Base-by-base conservation (phyloP, 805 yeast genomes). In the Barnettozyma californica region DNA sequence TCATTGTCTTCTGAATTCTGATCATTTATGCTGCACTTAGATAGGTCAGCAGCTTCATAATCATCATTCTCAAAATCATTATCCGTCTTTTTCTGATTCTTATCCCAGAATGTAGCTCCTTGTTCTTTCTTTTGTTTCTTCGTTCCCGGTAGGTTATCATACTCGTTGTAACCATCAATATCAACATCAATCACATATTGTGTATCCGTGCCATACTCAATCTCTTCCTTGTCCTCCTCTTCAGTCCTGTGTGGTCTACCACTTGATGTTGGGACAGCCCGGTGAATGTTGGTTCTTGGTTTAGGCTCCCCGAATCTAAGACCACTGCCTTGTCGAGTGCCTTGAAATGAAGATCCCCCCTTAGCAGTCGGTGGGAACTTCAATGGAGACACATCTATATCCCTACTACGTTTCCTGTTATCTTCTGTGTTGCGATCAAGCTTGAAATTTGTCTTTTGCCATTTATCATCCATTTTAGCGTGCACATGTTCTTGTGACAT, bases 161-260 rank as follows among this genome's bases (percentile, higher is more conserved):
- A 9, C 9, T 44, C 39, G 13, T 41, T 45, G n/a, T 9, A 16
- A 38, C 14, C 10, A 9, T 33, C 35, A 31, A 29, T 5, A 10
- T 42, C 40, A 7, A 42, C 14, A 26, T 38, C 44, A 29, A 14
- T n/a, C 23, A 10, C 37, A 26, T 37, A 14, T 5, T 40, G 31
- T 25, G 9, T 7, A 26, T 25, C 43, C 10, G 29, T 21, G 20
- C 33, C 43, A 26, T 40, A 40, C 5, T 25, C 29, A 14, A 40
- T 27, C 31, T 40, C 43, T 34, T 40, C 43, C 31, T 26, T 23
- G 31, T 40, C 43, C 33, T 40, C 43, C 34, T 25, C 23, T 19
- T 40, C 43, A 25, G 43, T 40, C n/a, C 43, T 23, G 21, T 16
- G 19, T n/a, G 43, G 44, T 20, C 44, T 40, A 9, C 43, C 43